Percentiles rank a stretch among this genome's conserved stretches.
Evolutionary conservation across 192 early-diverging fungal species (phyloP).

Genomic region (Rhizophlyctis rosea): DNA sequence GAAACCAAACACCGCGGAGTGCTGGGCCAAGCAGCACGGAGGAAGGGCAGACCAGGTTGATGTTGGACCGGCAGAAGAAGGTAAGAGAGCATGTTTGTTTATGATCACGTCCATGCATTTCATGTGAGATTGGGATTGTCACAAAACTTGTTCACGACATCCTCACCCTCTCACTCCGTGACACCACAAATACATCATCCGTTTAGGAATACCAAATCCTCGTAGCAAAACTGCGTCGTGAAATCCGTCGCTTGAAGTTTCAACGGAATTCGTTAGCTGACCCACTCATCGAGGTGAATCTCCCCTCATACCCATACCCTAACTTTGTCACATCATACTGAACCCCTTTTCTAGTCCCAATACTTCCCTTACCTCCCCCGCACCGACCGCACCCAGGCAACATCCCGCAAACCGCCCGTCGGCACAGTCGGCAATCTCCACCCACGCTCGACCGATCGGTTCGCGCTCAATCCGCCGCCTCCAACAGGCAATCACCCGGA

Average conservation of each 20-base stretch:
- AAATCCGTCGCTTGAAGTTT: slow-evolving; percentile 43
- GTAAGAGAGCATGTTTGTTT: slow-evolving; percentile 16
- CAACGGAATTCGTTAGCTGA: slow-evolving; percentile 47
- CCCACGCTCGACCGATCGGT: slow-evolving; percentile 37
- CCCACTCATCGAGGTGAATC: slow-evolving; percentile 44
- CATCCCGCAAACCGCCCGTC: slow-evolving; percentile 32
- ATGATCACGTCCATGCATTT: slow-evolving; percentile 8
- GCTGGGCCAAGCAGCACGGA: slow-evolving; percentile 16
- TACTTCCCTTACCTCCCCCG: slow-evolving; percentile 49
- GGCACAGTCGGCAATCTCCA: slow-evolving; percentile 41
- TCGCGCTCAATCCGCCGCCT: slow-evolving; percentile 46
- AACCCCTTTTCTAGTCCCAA: slow-evolving; percentile 13
- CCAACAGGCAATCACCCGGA: slow-evolving; percentile 50
- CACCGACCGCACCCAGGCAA: slow-evolving; percentile 22
- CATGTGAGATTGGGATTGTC: neutral
- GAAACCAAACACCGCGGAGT: slow-evolving; percentile 19
- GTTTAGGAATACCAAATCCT: slow-evolving; percentile 49
- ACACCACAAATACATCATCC: neutral
- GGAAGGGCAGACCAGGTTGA: slow-evolving; percentile 38
- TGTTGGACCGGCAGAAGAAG: slow-evolving; percentile 47
- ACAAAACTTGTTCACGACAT: slow-evolving; percentile 19
- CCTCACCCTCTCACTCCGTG: too few relatives aligned
- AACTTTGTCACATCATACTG: slow-evolving; percentile 13
- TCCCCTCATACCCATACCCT: neutral
- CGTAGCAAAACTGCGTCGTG: slow-evolving; percentile 42